Evolutionary conservation across 768 basidiomycete species (phyloP).

Genomic region (Asterophora parasitica): DNA sequence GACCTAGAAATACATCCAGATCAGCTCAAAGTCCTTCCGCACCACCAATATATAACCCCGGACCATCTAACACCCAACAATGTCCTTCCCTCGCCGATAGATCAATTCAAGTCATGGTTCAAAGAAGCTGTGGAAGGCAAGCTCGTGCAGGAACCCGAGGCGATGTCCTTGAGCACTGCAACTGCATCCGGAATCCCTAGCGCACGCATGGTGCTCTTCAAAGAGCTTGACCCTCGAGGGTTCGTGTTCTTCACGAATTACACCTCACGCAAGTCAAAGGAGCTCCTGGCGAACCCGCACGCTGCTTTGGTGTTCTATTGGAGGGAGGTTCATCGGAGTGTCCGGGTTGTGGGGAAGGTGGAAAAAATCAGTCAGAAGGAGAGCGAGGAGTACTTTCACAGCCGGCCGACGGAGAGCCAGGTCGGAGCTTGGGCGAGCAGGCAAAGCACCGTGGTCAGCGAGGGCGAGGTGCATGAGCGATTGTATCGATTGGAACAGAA

Average conservation of each 20-base stretch:
- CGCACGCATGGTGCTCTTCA: constrained; percentile 85
- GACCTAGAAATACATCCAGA: constrained; percentile 43
- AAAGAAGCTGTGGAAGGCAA: constrained; percentile 48
- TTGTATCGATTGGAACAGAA: constrained; percentile 53
- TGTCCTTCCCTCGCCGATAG: constrained; percentile 65
- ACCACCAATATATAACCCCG: constrained; percentile 68
- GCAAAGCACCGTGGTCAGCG: constrained; percentile 77
- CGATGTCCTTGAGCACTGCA: constrained; percentile 77
- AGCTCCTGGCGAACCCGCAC: constrained; percentile 71
- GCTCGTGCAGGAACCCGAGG: constrained; percentile 82
- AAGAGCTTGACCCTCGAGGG: constrained; percentile 81
- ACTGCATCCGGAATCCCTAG: constrained; percentile 75
- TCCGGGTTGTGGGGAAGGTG: constrained; percentile 80
- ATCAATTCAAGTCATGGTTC: constrained; percentile 89
- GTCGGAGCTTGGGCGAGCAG: constrained; percentile 92
- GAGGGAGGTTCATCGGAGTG: constrained; percentile 75
- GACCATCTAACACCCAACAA: constrained; percentile 59
- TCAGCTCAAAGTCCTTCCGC: constrained; percentile 65
- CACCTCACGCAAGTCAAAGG: constrained; percentile 84
- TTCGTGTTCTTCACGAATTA: constrained; percentile 99
- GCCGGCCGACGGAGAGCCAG: constrained; percentile 76
- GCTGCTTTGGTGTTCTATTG: constrained; percentile 90
- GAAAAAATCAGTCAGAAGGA: constrained; percentile 73
- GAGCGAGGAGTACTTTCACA: constrained; percentile 78
- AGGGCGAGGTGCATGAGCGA: constrained; percentile 61